Evolutionary conservation across 768 basidiomycete genomes (phyloP).

Genomic region (Paxillus rubicundulus): DNA sequence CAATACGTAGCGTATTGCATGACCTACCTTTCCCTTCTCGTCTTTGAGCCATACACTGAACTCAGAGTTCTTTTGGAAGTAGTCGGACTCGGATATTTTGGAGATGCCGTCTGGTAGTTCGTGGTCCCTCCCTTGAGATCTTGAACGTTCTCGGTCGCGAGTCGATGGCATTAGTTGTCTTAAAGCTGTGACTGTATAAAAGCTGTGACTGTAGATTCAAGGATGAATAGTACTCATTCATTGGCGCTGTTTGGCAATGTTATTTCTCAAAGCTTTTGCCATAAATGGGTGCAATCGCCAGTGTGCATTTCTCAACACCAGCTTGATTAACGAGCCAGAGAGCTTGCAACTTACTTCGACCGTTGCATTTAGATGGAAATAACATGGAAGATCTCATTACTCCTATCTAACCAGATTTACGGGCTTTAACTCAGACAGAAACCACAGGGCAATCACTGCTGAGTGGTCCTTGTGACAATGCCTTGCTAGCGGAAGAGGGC

Average conservation of each 20-base stretch:
- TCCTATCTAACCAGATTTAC: too few relatives aligned
- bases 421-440: too few relatives aligned
- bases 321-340: too few relatives aligned
- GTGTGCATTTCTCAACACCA: too few relatives aligned
- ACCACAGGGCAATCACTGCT: too few relatives aligned
- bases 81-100: slow-evolving; percentile 80
- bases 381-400: too few relatives aligned
- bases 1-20: neutral
- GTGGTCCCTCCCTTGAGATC: slow-evolving; percentile 42
- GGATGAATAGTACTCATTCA: too few relatives aligned
- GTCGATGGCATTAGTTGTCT: slow-evolving; percentile 13
- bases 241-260: slow-evolving; percentile 11
- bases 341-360: too few relatives aligned
- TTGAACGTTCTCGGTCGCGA: slow-evolving; percentile 31
- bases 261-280: slow-evolving; percentile 2
- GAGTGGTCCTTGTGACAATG: too few relatives aligned
- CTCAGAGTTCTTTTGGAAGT: slow-evolving; percentile 85
- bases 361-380: too few relatives aligned
- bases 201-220: neutral
- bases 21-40: slow-evolving; percentile 53
- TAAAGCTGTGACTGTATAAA: neutral
- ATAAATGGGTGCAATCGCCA: too few relatives aligned
- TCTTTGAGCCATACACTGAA: slow-evolving; percentile 87
- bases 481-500: too few relatives aligned
- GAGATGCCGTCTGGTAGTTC: slow-evolving; percentile 54